A percentile compares a stretch with the other conserved stretches of the same genome.
phyloP scores from a whole-genome alignment of 2,329 filamentous ascomycete genomes.

The Aspergillus glaucus region DNA sequence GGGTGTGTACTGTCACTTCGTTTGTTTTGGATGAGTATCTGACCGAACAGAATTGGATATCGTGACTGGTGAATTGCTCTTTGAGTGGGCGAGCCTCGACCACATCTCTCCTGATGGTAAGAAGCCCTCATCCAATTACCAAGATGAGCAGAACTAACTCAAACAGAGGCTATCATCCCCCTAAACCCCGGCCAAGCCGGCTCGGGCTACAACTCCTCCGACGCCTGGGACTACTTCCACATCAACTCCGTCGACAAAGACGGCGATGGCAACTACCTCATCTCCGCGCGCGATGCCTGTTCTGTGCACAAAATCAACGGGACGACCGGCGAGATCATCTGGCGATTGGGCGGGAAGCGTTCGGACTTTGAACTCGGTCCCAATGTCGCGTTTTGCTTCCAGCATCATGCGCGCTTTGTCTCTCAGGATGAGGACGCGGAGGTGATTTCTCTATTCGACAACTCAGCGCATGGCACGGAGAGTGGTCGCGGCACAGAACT shows the following conservation, averaged over 20 bases:
- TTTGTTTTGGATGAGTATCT: too few relatives aligned
- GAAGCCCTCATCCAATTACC: too few relatives aligned
- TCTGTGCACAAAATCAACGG: slow-evolving; percentile 46
- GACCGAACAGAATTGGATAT: slow-evolving; percentile 36
- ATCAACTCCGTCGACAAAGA: slow-evolving; percentile 43
- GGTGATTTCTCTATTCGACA: slow-evolving; percentile 50
- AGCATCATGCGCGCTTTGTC: slow-evolving; percentile 47
- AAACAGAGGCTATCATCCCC: slow-evolving; percentile 40
- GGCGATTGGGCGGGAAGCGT: slow-evolving; percentile 42
- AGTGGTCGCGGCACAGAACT: slow-evolving; percentile 27
- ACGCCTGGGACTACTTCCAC: slow-evolving; percentile 48
- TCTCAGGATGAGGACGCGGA: slow-evolving; percentile 43
- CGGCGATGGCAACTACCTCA: slow-evolving; percentile 40
- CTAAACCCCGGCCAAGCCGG: slow-evolving; percentile 43
- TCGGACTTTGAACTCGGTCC: slow-evolving; percentile 38
- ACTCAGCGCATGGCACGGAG: slow-evolving; percentile 41
- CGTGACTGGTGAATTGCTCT: slow-evolving; percentile 49
- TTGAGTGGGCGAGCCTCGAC: slow-evolving; percentile 55
- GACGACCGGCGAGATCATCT: slow-evolving; percentile 42
- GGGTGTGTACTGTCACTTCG: slow-evolving; percentile 28
- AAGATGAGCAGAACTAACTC: neutral
- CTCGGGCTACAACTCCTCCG: slow-evolving; percentile 30
- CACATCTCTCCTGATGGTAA: slow-evolving; percentile 48
- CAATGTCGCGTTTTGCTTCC: slow-evolving; percentile 45
- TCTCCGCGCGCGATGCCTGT: slow-evolving; percentile 43